phyloP scores from a whole-genome alignment of 345 rosid genomes.

The Lepidium sativum region DNA sequence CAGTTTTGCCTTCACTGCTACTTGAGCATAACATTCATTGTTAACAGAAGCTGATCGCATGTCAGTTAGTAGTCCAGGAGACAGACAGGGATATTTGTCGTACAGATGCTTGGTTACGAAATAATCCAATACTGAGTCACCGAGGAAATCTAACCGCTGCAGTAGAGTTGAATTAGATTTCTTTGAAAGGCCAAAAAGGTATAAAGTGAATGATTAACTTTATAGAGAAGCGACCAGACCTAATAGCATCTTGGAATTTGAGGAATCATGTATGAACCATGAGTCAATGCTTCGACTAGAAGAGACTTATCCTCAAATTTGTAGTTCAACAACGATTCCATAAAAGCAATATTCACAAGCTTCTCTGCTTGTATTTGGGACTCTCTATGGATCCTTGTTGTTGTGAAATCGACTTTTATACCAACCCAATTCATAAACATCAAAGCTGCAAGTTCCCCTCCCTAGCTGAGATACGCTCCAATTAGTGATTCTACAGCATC shows the following conservation, averaged over 20 bases:
- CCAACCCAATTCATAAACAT: conserved; percentile 68
- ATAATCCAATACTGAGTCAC: conserved; percentile 81
- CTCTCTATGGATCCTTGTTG: conserved; percentile 27
- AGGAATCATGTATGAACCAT: conserved; percentile 89
- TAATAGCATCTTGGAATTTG: conserved; percentile 86
- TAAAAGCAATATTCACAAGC: conserved; percentile 33
- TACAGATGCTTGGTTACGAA: conserved; percentile 54
- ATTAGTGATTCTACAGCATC: conserved; percentile 84
- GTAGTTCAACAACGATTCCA: conserved; percentile 56
- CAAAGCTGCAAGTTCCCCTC: conserved; percentile 60
- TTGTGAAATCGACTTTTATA: conserved; percentile 40
- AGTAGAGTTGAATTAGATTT: background rate
- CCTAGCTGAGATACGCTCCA: conserved; percentile 70
- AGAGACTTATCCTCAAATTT: conserved; percentile 52
- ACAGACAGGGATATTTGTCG: conserved; percentile 46
- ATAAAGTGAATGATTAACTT: background rate
- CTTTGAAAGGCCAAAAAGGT: background rate
- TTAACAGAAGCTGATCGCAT: conserved; percentile 94
- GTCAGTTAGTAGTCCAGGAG: conserved; percentile 80
- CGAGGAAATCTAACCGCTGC: conserved; percentile 94
- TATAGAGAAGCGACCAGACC: conserved; percentile 32
- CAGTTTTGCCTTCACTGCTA: conserved; percentile 40
- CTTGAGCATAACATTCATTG: conserved; percentile 71
- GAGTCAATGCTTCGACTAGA: conserved; percentile 85
- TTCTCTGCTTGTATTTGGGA: conserved; percentile 28